Conservation (phyloP, 1,284 basidiomycete species). For the Ceratobasidium sp. region DNA sequence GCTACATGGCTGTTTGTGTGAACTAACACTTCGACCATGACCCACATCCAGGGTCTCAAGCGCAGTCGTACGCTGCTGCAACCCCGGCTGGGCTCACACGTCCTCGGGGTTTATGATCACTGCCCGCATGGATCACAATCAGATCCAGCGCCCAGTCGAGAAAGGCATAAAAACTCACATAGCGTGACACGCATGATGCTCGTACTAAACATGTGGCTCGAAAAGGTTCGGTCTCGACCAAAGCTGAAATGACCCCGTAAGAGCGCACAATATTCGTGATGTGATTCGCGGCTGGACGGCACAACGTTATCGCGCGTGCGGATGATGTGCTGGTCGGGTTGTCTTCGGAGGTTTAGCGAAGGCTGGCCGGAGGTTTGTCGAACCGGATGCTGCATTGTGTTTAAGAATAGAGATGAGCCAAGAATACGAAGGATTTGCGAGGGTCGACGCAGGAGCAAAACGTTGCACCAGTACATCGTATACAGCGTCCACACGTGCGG, state of each 20-base stretch:
- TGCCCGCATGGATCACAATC: neutral
- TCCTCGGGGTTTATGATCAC: conserved; percentile 44
- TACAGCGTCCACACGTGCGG: conserved; percentile 81
- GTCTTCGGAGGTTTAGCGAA: conserved; percentile 14
- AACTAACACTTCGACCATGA: too few relatives aligned
- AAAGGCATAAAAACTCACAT: conserved; percentile 54
- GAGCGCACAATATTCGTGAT: conserved; percentile 70
- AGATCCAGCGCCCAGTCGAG: neutral
- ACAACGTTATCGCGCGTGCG: conserved; percentile 75
- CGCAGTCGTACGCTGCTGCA: conserved; percentile 52
- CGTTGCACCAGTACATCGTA: conserved; percentile 87
- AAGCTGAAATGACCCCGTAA: conserved; percentile 74
- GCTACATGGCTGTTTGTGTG: too few relatives aligned
- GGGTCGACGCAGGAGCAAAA: conserved; percentile 82
- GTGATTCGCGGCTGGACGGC: conserved; percentile 77
- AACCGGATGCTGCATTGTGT: conserved; percentile 16
- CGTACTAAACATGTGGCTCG: conserved; percentile 84
- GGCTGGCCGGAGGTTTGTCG: conserved; percentile 1
- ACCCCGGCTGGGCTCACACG: conserved; percentile 47
- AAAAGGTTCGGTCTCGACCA: conserved; percentile 73
- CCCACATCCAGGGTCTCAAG: conserved; percentile 54
- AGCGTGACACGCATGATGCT: conserved; percentile 82
- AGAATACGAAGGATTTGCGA: conserved; percentile 65
- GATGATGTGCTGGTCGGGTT: conserved; percentile 19
- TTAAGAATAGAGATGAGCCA: neutral